A percentile compares a stretch with the other conserved stretches of the same genome.
These are phyloP conservation scores for Chaetomium cochliodes DNA, from an alignment of 495 filamentous ascomycete genomes.

Conservation along the genomic window DNA sequence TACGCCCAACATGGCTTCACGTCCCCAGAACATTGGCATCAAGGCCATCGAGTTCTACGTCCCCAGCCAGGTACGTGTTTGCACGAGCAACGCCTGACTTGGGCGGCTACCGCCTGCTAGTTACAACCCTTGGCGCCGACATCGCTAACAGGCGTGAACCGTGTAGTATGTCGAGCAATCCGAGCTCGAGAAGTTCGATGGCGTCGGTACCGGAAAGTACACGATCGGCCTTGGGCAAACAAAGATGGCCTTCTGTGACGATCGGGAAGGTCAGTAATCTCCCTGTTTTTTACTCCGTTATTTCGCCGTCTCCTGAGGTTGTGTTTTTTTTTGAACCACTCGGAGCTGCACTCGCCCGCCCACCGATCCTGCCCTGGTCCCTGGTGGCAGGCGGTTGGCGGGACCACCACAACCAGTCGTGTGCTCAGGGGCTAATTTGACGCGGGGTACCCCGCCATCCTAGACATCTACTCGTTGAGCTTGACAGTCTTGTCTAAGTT, in stretches of 20 bases:
- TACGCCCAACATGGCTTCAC: conserved; percentile 68
- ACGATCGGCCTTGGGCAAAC: conserved; percentile 99
- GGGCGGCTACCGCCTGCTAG: too few species aligned
- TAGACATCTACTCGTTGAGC: conserved; percentile 97
- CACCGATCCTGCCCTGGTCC: conserved; percentile 6
- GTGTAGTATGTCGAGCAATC: conserved; percentile 92
- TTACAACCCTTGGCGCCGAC: conserved; percentile 19
- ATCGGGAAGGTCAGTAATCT: conserved; percentile 78
- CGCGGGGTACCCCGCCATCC: conserved; percentile 26
- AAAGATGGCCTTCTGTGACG: conserved; percentile 99
- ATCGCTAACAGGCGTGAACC: conserved; percentile 33
- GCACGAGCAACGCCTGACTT: neutral
- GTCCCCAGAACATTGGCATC: conserved; percentile 96
- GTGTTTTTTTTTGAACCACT: conserved; percentile 5
- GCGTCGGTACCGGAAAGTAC: conserved; percentile 91
- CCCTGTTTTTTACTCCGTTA: neutral
- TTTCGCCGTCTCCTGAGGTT: neutral
- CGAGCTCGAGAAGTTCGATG: conserved; percentile 98
- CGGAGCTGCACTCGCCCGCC: conserved; percentile 3
- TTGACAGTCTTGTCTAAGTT: conserved; percentile 87
- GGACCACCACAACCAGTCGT: conserved; percentile 17
- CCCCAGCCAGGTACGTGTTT: conserved; percentile 77
- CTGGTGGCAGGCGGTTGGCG: conserved; percentile 16
- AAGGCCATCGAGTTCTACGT: conserved; percentile 99
- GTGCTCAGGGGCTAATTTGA: conserved; percentile 30